A percentile compares a stretch with the other conserved stretches of the same genome.
Evolutionary conservation across 345 rosid species (phyloP).

Genomic region (Citrus trifoliata): DNA sequence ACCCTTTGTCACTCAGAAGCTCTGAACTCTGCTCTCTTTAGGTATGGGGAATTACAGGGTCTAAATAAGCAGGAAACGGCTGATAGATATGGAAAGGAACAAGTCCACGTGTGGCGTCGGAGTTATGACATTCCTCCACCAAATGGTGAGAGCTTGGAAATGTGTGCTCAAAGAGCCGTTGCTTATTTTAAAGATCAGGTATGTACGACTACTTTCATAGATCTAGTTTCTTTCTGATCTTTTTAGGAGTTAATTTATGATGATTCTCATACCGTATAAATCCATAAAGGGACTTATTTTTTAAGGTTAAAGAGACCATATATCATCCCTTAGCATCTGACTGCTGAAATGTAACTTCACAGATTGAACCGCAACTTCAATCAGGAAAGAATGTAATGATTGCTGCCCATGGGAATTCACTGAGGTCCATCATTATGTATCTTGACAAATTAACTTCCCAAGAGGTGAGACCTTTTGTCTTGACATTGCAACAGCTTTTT

Average conservation of each 20-base stretch:
- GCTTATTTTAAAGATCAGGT: constrained; percentile 59
- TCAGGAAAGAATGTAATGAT: constrained; percentile 86
- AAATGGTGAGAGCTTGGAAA: constrained; percentile 95
- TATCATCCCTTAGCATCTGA: constrained; percentile 15
- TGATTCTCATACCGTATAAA: neutral
- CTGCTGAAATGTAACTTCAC: constrained; percentile 17
- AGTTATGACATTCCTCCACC: constrained; percentile 97
- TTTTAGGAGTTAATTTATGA: neutral
- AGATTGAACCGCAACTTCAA: constrained; percentile 87
- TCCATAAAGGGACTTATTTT: neutral
- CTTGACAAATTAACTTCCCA: constrained; percentile 93
- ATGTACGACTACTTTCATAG: constrained; percentile 6
- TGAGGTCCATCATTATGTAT: constrained; percentile 95
- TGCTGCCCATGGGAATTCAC: constrained; percentile 95
- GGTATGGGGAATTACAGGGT: constrained; percentile 98
- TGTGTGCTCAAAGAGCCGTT: constrained; percentile 97
- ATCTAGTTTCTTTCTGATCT: constrained; percentile 4
- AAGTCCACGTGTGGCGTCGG: constrained; percentile 97
- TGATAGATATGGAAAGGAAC: constrained; percentile 82
- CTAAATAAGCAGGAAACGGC: constrained; percentile 97
- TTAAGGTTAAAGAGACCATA: neutral
- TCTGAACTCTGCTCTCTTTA: constrained; percentile 19
- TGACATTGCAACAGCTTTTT: neutral
- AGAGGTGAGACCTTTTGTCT: constrained; percentile 51
- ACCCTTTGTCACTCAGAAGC: neutral